Percentiles rank a stretch among this genome's conserved stretches.
Conservation (phyloP, 306 rosid genomes). For the Dalbergia oliveri region DNA sequence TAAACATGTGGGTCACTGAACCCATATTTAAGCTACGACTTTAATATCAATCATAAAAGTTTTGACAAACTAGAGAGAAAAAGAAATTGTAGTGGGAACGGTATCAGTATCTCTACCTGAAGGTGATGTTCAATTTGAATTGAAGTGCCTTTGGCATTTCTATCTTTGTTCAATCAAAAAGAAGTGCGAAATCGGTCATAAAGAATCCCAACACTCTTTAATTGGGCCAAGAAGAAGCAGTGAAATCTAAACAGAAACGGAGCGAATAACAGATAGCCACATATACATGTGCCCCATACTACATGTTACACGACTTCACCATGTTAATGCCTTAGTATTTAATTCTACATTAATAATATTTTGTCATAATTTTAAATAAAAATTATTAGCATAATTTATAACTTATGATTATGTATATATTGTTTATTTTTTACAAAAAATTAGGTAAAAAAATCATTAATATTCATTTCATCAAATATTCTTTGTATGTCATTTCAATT, state of each 20-base stretch:
- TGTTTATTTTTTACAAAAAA: no score
- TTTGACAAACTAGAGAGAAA: conserved; percentile 9
- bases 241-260: neutral
- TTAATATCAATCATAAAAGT: conserved; percentile 26
- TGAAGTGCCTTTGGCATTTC: neutral
- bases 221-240: neutral
- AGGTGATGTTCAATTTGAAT: conserved; percentile 7
- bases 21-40: conserved; percentile 21
- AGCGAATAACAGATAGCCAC: neutral
- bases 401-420: neutral
- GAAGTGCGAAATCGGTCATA: neutral
- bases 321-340: neutral
- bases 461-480: neutral
- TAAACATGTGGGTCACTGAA: conserved; percentile 41
- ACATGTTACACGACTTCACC: neutral
- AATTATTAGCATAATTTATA: neutral
- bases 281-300: neutral
- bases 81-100: conserved; percentile 14
- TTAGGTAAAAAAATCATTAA: no score
- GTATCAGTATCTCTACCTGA: neutral
- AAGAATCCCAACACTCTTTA: neutral
- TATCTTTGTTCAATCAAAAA: neutral
- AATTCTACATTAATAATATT: no score
- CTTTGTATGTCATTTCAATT: neutral
- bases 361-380: no score